Evolutionary conservation across 2,329 filamentous ascomycete genomes (phyloP).

Genomic region (Colletotrichum orchidophilum): DNA sequence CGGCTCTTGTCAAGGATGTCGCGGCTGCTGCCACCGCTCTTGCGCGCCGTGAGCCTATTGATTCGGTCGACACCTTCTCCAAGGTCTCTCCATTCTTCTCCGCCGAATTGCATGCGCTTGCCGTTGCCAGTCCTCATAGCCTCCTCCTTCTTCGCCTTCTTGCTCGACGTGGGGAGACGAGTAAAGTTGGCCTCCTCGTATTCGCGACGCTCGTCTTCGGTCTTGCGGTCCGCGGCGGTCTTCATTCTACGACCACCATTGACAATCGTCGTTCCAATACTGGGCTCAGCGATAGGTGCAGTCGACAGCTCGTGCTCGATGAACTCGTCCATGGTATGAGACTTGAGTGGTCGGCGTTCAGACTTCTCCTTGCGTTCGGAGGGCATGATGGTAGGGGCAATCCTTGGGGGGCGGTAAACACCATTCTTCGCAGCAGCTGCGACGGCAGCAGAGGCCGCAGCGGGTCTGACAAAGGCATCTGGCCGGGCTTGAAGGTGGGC

Average conservation of each 20-base stretch:
- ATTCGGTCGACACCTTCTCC: conserved; percentile 89
- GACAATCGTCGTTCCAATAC: conserved; percentile 89
- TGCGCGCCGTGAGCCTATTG: conserved; percentile 80
- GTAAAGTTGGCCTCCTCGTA: conserved; percentile 96
- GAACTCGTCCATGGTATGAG: conserved; percentile 91
- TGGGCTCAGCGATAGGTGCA: conserved; percentile 85
- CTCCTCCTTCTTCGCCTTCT: conserved; percentile 82
- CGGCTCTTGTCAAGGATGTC: conserved; percentile 83
- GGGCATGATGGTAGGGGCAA: conserved; percentile 87
- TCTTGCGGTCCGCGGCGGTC: conserved; percentile 77
- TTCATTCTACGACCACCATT: conserved; percentile 82
- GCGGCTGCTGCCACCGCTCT: conserved; percentile 64
- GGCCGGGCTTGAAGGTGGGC: conserved; percentile 40
- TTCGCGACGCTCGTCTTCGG: conserved; percentile 79
- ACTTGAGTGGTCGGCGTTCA: conserved; percentile 73
- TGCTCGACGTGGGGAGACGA: conserved; percentile 84
- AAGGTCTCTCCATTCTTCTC: conserved; percentile 91
- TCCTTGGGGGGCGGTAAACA: conserved; percentile 88
- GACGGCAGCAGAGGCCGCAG: conserved; percentile 40
- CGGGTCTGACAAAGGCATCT: conserved; percentile 47
- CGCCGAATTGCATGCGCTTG: conserved; percentile 77
- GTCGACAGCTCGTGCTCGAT: conserved; percentile 84
- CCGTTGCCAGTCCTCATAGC: conserved; percentile 58
- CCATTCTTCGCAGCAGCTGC: conserved; percentile 59
- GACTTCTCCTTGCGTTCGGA: conserved; percentile 70